These are phyloP conservation scores for Metahyphopichia silvanorum DNA, from an alignment of 805 yeast species.

Conservation along the genomic window DNA sequence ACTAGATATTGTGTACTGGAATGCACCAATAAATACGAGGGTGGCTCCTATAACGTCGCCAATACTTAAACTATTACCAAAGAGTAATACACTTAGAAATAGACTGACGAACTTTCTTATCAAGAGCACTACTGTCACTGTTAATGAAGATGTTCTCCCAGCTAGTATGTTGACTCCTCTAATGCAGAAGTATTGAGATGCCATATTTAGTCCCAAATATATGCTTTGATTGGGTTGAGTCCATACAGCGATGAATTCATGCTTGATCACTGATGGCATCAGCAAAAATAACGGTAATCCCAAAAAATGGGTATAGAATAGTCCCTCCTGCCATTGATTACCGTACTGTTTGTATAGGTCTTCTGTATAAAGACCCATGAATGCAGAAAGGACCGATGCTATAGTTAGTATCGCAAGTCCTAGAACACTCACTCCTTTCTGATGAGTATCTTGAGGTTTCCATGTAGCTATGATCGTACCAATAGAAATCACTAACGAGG, in stretches of 20 bases:
- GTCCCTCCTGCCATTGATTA: slow-evolving; percentile 59
- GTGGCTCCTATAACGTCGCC: slow-evolving; percentile 45
- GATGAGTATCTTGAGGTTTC: too few species aligned
- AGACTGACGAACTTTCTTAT: slow-evolving; percentile 62
- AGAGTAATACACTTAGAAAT: slow-evolving; percentile 50
- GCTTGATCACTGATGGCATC: slow-evolving; percentile 19
- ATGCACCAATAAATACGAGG: slow-evolving; percentile 55
- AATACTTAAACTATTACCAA: slow-evolving; percentile 41
- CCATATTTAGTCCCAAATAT: slow-evolving; percentile 11
- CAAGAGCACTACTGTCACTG: slow-evolving; percentile 58
- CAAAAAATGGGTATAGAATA: slow-evolving; percentile 58
- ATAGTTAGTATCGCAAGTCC: slow-evolving; percentile 42
- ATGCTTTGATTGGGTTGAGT: background rate
- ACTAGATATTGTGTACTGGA: slow-evolving; percentile 8
- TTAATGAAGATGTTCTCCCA: slow-evolving; percentile 56
- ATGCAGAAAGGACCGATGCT: slow-evolving; percentile 50
- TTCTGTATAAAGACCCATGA: slow-evolving; percentile 60
- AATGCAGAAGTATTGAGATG: slow-evolving; percentile 46
- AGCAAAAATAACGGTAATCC: slow-evolving; percentile 52
- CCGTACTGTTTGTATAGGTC: slow-evolving; percentile 48
- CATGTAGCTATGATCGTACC: slow-evolving; percentile 55
- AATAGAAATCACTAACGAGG: slow-evolving; percentile 49
- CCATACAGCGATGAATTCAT: slow-evolving; percentile 10
- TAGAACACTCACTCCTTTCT: slow-evolving; percentile 5
- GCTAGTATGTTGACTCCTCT: slow-evolving; percentile 65